These are phyloP conservation scores for Dendrobium nobile DNA, from an alignment of 106 monocot species.

Conservation along the genomic window DNA sequence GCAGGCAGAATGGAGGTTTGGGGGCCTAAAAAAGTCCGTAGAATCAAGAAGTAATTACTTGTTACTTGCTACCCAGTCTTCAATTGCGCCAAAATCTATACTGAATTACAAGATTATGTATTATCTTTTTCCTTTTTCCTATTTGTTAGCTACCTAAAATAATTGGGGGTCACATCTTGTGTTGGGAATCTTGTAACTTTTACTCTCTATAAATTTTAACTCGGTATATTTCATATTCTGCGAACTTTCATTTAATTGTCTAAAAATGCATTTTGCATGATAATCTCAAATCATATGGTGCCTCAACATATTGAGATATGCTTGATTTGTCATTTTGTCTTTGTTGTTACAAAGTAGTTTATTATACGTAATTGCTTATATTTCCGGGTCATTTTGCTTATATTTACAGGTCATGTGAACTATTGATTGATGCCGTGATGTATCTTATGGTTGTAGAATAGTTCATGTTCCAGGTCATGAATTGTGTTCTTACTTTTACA, in stretches of 20 bases:
- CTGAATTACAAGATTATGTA: background rate
- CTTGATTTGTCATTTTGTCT: background rate
- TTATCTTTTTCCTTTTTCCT: background rate
- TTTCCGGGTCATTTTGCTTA: no score
- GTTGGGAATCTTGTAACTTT: background rate
- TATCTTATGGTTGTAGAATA: background rate
- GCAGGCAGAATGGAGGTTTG: conserved; percentile 90
- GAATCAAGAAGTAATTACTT: conserved; percentile 62
- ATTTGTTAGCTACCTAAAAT: background rate
- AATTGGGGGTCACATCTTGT: background rate
- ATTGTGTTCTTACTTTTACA: background rate
- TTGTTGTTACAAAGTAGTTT: background rate
- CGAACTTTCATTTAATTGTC: background rate
- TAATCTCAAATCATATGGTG: background rate
- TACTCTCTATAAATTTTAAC: background rate
- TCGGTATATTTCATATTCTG: background rate
- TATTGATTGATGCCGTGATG: background rate
- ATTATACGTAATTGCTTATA: background rate
- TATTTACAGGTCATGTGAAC: background rate
- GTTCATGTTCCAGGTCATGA: background rate
- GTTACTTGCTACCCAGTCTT: background rate
- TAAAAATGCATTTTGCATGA: background rate
- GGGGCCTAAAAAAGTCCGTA: conserved; percentile 65
- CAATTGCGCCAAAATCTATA: background rate
- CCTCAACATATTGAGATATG: background rate